Evolutionary conservation across 2,329 filamentous ascomycete genomes (phyloP).

Genomic region (Beauveria rudraprayagi): DNA sequence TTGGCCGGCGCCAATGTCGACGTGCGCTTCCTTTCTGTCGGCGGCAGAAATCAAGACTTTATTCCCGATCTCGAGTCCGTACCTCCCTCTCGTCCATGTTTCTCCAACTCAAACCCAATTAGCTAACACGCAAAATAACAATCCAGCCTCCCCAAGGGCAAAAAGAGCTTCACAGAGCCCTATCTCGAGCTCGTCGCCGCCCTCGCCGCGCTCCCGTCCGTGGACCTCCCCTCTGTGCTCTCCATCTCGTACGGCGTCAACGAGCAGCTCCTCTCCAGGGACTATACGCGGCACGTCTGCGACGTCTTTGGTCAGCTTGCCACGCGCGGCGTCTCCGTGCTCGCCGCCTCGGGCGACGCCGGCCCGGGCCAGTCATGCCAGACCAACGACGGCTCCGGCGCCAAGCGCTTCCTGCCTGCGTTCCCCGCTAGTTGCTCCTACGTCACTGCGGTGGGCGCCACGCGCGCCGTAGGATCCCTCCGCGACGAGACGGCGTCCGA

Average conservation of each 20-base stretch:
- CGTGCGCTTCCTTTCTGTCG: conserved; percentile 25
- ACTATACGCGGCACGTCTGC: conserved; percentile 45
- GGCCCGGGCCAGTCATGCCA: conserved; percentile 29
- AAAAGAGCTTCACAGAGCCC: conserved; percentile 48
- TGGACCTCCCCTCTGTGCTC: conserved; percentile 53
- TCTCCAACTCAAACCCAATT: neutral
- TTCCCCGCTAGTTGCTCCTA: conserved; percentile 45
- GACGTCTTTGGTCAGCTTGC: conserved; percentile 57
- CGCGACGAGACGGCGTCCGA: conserved; percentile 45
- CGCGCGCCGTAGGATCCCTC: conserved; percentile 22
- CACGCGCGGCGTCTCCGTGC: conserved; percentile 57
- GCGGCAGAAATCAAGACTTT: conserved; percentile 24
- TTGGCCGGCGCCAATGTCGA: conserved; percentile 27
- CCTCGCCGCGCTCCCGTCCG: conserved; percentile 45
- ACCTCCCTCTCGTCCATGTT: neutral
- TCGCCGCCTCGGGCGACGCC: conserved; percentile 55
- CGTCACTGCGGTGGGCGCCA: conserved; percentile 55
- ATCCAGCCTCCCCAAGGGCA: conserved; percentile 11
- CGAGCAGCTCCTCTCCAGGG: conserved; percentile 53
- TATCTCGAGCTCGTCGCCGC: conserved; percentile 57
- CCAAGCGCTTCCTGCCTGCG: conserved; percentile 24
- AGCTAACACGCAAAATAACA: neutral
- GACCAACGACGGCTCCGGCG: conserved; percentile 28
- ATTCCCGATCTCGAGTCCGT: conserved; percentile 28
- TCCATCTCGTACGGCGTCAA: conserved; percentile 64